Evolutionary conservation across 2,329 filamentous ascomycete species (phyloP).

Genomic region (Neopestalotiopsis sp.): DNA sequence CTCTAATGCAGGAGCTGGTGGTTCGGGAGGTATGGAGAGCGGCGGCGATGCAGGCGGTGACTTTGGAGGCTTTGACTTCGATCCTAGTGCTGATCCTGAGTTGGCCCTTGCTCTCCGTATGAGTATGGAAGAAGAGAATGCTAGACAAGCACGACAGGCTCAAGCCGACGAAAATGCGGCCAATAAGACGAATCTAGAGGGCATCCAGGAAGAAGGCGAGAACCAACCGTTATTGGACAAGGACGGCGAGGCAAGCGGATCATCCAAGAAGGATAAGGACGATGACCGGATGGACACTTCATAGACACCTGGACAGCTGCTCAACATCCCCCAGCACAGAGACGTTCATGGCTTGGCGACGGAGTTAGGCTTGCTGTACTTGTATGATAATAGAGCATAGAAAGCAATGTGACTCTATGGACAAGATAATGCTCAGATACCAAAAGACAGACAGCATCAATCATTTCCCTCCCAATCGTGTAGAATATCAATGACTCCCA

Average conservation of each 20-base stretch:
- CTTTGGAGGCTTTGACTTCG: slow-evolving; percentile 84
- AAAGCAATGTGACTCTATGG: neutral
- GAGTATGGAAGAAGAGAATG: slow-evolving; percentile 98
- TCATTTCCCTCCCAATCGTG: neutral
- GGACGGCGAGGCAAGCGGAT: slow-evolving; percentile 69
- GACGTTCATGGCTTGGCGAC: slow-evolving; percentile 15
- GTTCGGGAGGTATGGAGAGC: slow-evolving; percentile 52
- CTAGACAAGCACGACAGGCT: slow-evolving; percentile 85
- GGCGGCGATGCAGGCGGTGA: slow-evolving; percentile 62
- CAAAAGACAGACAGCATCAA: slow-evolving; percentile 1
- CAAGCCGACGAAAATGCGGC: slow-evolving; percentile 75
- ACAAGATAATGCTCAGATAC: neutral
- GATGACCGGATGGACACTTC: slow-evolving; percentile 82
- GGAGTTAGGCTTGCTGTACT: slow-evolving; percentile 27
- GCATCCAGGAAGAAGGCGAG: slow-evolving; percentile 82
- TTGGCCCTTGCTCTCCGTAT: slow-evolving; percentile 92
- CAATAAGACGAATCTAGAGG: slow-evolving; percentile 78
- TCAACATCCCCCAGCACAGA: neutral
- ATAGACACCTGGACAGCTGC: slow-evolving; percentile 45
- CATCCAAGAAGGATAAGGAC: slow-evolving; percentile 47
- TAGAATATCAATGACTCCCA: neutral
- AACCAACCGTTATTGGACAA: slow-evolving; percentile 68
- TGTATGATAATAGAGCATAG: slow-evolving; percentile 23
- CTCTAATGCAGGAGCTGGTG: slow-evolving; percentile 68
- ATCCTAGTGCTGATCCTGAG: slow-evolving; percentile 91